phyloP scores from a whole-genome alignment of 495 filamentous ascomycete species.

The Aspergillus nidulans region DNA sequence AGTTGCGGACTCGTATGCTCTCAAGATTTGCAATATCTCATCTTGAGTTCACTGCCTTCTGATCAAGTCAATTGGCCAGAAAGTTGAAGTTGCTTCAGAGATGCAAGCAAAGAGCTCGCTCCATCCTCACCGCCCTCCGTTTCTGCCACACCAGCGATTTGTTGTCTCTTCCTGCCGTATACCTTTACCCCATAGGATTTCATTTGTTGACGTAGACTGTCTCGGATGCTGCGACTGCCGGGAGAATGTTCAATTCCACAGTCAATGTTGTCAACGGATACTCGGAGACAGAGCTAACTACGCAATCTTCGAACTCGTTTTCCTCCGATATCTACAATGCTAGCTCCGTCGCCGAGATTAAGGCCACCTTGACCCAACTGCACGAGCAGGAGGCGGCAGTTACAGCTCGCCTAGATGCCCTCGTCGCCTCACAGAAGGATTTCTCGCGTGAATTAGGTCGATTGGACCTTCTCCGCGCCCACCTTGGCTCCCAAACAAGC shows the following conservation, averaged over 20 bases:
- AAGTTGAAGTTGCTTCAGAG: no score
- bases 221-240: neutral
- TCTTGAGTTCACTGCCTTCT: no score
- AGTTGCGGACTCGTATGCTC: no score
- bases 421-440: conserved; percentile 76
- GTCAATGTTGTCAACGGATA: conserved; percentile 28
- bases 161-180: neutral
- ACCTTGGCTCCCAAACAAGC: conserved; percentile 82
- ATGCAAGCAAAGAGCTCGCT: neutral
- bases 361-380: conserved; percentile 66
- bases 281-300: conserved; percentile 6
- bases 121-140: conserved; percentile 29
- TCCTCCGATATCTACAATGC: conserved; percentile 58
- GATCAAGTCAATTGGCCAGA: no score
- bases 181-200: neutral
- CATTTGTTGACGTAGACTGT: neutral
- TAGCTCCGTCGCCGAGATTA: conserved; percentile 72
- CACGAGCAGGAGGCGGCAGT: conserved; percentile 70
- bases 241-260: conserved; percentile 23
- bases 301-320: conserved; percentile 9
- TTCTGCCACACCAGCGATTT: conserved; percentile 15
- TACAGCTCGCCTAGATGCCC: conserved; percentile 65
- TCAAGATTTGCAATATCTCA: no score
- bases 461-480: conserved; percentile 85
- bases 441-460: conserved; percentile 76